phyloP scores from a whole-genome alignment of 495 filamentous ascomycete species.

The Penicillium alfredii region DNA sequence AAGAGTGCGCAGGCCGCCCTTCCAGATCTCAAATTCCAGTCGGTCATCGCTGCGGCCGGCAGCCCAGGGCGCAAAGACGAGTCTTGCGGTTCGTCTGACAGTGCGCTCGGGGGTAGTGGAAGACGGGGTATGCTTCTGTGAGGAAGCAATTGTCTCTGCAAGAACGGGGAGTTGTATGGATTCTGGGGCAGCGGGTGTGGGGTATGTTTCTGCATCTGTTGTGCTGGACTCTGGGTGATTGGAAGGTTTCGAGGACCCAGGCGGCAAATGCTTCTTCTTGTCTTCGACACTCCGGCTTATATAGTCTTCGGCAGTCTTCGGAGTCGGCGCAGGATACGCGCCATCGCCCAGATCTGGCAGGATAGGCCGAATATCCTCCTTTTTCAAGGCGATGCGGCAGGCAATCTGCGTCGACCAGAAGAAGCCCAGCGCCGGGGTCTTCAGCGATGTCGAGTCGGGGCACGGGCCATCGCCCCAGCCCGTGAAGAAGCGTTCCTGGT shows the following conservation, averaged over 20 bases:
- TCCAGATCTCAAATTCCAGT: conserved; percentile 48
- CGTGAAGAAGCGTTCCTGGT: conserved; percentile 90
- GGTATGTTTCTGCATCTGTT: not conserved
- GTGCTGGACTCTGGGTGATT: conserved; percentile 2
- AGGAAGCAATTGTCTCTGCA: not conserved
- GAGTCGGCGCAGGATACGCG: conserved; percentile 5
- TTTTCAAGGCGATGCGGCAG: conserved; percentile 73
- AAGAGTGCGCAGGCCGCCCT: conserved; percentile 38
- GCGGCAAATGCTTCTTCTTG: not conserved
- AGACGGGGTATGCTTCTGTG: conserved; percentile 1
- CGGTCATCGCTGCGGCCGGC: conserved; percentile 26
- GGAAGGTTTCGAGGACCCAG: not conserved
- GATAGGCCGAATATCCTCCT: conserved; percentile 28
- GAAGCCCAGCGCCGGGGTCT: conserved; percentile 81
- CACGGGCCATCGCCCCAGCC: conserved; percentile 70
- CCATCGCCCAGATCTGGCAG: not conserved
- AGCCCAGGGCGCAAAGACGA: conserved; percentile 73
- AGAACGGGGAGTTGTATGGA: not conserved
- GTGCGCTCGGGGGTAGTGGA: conserved; percentile 16
- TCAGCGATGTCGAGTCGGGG: conserved; percentile 37
- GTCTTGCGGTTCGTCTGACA: conserved; percentile 59
- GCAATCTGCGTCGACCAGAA: conserved; percentile 88
- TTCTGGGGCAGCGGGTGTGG: not conserved
- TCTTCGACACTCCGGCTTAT: not conserved
- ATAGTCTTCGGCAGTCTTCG: conserved; percentile 8